Evolutionary conservation across 2,329 filamentous ascomycete genomes (phyloP), one percentile per base, ranked within the genome.

Genomic region (Chrysoporthe austroafricana): DNA sequence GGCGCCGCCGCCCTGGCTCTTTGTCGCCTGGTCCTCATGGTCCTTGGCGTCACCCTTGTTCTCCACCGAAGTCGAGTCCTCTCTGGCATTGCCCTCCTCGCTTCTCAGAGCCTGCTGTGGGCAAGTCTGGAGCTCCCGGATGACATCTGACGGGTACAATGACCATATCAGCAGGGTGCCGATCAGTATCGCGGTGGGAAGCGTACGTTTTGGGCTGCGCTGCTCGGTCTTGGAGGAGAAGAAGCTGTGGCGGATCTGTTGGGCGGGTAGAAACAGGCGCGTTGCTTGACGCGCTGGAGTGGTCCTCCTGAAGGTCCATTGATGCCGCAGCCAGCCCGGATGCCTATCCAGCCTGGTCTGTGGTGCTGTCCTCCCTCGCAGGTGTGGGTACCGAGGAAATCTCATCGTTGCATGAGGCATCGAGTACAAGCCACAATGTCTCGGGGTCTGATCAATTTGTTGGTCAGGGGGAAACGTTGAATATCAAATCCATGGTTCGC

Each of bases 71-170:
- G 65, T 60, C 9, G 58, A 21, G 21, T 73, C 44, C 21, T 69
- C 61, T 26, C 11, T 63, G 67, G 57, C 73, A 61, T 43, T 66
- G 60, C 16, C 58, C 50, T 63, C 67, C 50, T 63, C 67, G 59
- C 34, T 71, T 65, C 63, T 50, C 63, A 66, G 39, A n/a, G 67
- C 70, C 66, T 71, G 44, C 61, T 50, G 42, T 32, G 26, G 32
- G 54, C 44, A 21, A 2, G 54, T 46, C 1, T 58, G 44, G 61
- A 60, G 54, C 70, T 66, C 66, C 68, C 68, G 77, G 56, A 76
- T 68, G 71, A 74, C 75, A 73, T 79, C 76, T 74, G 73, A 75
- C 74, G 79, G 80, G 72, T 78, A 80, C 62, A 81, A 74, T 68
- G 76, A 76, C 71, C 78, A 78, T 64, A 79, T 74, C 73, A 81